Evolutionary conservation across 768 basidiomycete species (phyloP).

Genomic region (Hypsizygus marmoreus): DNA sequence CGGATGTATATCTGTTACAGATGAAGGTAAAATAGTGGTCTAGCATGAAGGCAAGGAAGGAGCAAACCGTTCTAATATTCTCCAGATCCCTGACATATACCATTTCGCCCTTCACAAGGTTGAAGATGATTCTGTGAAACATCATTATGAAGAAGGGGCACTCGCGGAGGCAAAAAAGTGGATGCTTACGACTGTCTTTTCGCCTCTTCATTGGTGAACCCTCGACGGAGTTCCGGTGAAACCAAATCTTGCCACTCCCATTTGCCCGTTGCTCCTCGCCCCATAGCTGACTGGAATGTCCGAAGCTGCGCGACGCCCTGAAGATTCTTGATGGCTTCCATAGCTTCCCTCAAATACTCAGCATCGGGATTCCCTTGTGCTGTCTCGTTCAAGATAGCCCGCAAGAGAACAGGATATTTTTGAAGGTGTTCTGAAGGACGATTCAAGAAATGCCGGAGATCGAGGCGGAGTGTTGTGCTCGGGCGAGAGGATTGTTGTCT

Average conservation of each 20-base stretch:
- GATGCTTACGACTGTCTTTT: conserved; percentile 83
- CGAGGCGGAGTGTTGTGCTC: conserved; percentile 46
- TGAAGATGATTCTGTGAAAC: conserved; percentile 77
- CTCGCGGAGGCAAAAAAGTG: not conserved
- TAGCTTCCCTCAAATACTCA: conserved; percentile 79
- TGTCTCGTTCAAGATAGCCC: conserved; percentile 86
- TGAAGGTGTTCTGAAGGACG: conserved; percentile 84
- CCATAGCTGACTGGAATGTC: conserved; percentile 90
- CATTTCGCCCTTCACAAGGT: conserved; percentile 96
- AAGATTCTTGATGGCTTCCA: conserved; percentile 78
- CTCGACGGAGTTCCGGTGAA: conserved; percentile 57
- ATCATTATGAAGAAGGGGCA: not conserved
- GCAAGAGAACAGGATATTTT: conserved; percentile 82
- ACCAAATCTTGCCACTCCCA: conserved; percentile 92
- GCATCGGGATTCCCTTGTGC: conserved; percentile 78
- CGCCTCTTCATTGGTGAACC: conserved; percentile 69
- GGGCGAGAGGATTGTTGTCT: conserved; percentile 41
- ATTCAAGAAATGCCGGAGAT: conserved; percentile 78
- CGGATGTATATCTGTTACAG: conserved; percentile 74
- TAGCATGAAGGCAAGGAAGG: not conserved
- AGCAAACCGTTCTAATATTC: conserved; percentile 74
- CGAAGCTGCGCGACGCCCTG: conserved; percentile 80
- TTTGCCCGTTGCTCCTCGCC: conserved; percentile 74
- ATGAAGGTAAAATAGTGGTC: not conserved
- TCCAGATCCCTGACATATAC: conserved; percentile 93